Evolutionary conservation across 2,329 filamentous ascomycete genomes (phyloP).

Genomic region (Verticillium nonalfalfae): DNA sequence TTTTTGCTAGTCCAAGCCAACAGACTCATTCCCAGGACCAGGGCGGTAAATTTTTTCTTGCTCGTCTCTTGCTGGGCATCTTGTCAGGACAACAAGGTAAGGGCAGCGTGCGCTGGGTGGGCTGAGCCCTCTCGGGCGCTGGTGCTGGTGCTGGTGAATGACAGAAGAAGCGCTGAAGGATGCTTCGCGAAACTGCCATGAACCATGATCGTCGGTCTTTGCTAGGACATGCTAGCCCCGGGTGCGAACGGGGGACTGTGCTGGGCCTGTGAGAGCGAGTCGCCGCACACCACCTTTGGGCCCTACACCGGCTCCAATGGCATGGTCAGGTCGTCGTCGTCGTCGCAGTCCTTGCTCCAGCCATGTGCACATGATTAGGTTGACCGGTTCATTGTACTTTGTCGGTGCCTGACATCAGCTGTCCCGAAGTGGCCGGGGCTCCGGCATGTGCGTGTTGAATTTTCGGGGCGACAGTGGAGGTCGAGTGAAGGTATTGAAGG

Average conservation of each 20-base stretch:
- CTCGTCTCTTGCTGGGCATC: neutral
- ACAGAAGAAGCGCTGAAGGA: neutral
- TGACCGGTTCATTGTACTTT: neutral
- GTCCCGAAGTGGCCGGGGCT: neutral
- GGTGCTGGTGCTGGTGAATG: neutral
- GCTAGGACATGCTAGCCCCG: constrained; percentile 9
- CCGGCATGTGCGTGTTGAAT: neutral
- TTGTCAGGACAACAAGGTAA: neutral
- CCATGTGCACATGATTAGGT: neutral
- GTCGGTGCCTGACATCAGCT: neutral
- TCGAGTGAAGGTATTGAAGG: neutral
- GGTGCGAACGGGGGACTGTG: neutral
- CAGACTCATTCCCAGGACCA: constrained; percentile 15
- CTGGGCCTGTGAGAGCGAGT: constrained; percentile 1
- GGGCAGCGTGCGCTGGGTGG: neutral
- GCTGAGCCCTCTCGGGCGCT: neutral
- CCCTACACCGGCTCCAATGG: neutral
- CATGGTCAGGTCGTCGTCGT: neutral
- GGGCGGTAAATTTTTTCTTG: constrained; percentile 12
- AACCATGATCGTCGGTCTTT: constrained; percentile 29
- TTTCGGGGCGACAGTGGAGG: neutral
- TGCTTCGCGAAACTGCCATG: constrained; percentile 24
- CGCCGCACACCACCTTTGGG: neutral
- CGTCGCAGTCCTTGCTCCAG: neutral
- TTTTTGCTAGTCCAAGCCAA: constrained; percentile 21